Evolutionary conservation across 106 monocot genomes (phyloP), one percentile per base, ranked within the genome.

Genomic region (Dioscorea alata): DNA sequence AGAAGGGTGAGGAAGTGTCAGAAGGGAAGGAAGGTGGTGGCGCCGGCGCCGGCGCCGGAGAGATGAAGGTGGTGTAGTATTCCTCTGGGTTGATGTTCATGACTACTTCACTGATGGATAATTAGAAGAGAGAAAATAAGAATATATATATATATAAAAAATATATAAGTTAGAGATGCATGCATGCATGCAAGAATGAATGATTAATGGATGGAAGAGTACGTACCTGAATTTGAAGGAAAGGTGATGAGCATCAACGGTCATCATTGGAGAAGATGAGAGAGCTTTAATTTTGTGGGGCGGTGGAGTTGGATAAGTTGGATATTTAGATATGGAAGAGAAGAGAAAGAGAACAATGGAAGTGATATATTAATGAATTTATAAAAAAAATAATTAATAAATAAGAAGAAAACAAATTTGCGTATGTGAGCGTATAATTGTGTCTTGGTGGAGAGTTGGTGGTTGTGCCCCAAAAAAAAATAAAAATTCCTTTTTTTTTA

Each of bases 241-340:
- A 70, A 75, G 73, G 75, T 84, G 66, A 67, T 81, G 89, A 24
- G 82, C 76, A 72, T 85, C 84, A 71, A 89, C 89, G 68, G 85
- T 85, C 85, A 85, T 85, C 3, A 2, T 20, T 32, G 56, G 71
- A 57, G 32, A n/a, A 1, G 73, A 24, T n/a, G 58, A 50, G 66
- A 18, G 60, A 63, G 33, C 34, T 34, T 34, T 34, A 7, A 7
- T 4, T 34, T 7, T 12, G 23, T 33, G 61, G 3, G 21, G 51
- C 56, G 51, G 49, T 13, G 21, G 68, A 54, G 62, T 51, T 49
- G 49, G 49, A 15, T 28, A 28, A 28, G 28, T 28, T 28, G 28
- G 28, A 28, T 28, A 54, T 54, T 54, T 24, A 18, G 60, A 61
- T 42, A 66, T 57, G 76, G 34, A 58, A 5, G 22, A 50, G 25